Evolutionary conservation across 176 grass and related monocot species (phyloP), one percentile per base, ranked within the genome.

Genomic region (Miscanthus lutarioriparius): DNA sequence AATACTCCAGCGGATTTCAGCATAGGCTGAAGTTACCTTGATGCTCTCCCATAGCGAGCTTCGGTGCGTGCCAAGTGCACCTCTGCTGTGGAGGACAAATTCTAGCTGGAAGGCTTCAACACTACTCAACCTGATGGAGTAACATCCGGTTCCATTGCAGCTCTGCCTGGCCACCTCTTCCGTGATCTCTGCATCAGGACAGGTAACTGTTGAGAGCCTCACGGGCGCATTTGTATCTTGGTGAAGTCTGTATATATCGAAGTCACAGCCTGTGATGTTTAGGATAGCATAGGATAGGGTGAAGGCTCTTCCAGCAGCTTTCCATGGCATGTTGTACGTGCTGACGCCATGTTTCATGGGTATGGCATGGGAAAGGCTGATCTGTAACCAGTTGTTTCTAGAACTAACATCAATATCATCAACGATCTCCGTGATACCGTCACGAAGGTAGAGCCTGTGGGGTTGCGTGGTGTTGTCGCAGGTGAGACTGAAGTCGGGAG

Each of bases 401-500:
- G 15, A 15, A 49, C 15, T 17, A 49, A 49, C 47, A 49, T 16
- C 16, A 14, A 49, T 49, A 49, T 67, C 16, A 1, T 30, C 8
- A 7, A 41, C 0, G 2, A 89, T 61, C 63, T 92, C 83, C 2
- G 75, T 84, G 38, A 20, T 28, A 13, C 40, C 75, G 5, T 81
- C 79, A 4, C 0, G 2, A 4, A 90, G 65, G 75, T 74, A 84
- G 51, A 92, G 80, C 30, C 17, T 87, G 0, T 53, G 14, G 10
- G 37, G 40, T 6, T 27, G 4, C 8, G 2, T 27, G 11, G 59
- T 49, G 23, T 56, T 11, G 75, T 73, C 8, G 70, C 91, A 92
- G 41, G 45, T 90, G 11, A 92, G 76, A 5, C 73, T 41, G 77
- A 92, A 89, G 9, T 74, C 80, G 0, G 75, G 19, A 54, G 51